phyloP scores from a whole-genome alignment of 2,329 filamentous ascomycete species.

The Pyricularia grisea region DNA sequence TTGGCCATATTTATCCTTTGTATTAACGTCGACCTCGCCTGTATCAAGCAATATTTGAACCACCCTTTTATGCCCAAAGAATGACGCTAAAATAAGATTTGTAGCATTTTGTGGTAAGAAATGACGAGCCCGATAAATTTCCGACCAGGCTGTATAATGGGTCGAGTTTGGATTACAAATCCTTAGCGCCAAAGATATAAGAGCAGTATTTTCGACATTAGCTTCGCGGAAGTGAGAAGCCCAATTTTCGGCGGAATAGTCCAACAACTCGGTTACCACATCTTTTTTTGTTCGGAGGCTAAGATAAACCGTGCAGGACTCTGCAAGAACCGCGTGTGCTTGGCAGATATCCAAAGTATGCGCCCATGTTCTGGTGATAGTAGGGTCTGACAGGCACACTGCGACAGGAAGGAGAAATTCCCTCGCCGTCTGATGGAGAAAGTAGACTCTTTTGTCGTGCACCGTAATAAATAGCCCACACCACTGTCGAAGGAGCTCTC shows the following conservation, averaged over 20 bases:
- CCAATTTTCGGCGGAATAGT: constrained; percentile 15
- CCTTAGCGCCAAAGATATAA: constrained; percentile 6
- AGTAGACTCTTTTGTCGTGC: constrained; percentile 17
- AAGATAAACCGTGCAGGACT: constrained; percentile 14
- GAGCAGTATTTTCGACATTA: constrained; percentile 5
- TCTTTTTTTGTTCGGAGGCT: constrained; percentile 1
- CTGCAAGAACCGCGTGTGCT: constrained; percentile 14
- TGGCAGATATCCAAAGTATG: constrained; percentile 11
- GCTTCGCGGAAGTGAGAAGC: constrained; percentile 12
- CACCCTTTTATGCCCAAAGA: constrained; percentile 10
- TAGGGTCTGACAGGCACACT: constrained; percentile 3
- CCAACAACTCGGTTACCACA: constrained; percentile 8
- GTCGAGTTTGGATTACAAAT: constrained; percentile 10
- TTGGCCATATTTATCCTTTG: not conserved
- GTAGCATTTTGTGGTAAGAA: not conserved
- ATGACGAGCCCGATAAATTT: not conserved
- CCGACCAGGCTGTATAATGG: constrained; percentile 6
- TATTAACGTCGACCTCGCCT: not conserved
- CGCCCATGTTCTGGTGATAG: constrained; percentile 10
- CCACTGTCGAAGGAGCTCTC: constrained; percentile 12
- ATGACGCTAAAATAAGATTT: constrained; percentile 9
- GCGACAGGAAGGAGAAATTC: constrained; percentile 18
- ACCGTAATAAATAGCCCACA: constrained; percentile 21
- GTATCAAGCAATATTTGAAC: constrained; percentile 3
- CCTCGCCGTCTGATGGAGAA: constrained; percentile 22